phyloP scores from a whole-genome alignment of 495 filamentous ascomycete genomes.

The Aspergillus bertholletiae region DNA sequence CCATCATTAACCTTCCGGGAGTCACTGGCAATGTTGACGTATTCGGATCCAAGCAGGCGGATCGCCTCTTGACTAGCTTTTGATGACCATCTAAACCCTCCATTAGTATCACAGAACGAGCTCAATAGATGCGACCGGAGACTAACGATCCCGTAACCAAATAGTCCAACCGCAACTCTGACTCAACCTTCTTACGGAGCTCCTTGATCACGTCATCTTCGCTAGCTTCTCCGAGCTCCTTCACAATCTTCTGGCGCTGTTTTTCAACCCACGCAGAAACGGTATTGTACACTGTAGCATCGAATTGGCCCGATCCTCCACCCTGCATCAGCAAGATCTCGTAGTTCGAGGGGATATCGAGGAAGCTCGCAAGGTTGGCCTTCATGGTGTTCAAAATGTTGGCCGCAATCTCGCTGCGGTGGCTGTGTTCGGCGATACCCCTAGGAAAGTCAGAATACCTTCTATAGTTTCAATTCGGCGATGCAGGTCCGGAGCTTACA shows the following conservation, averaged over 20 bases:
- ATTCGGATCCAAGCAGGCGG: slow-evolving; percentile 67
- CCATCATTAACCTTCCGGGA: slow-evolving; percentile 65
- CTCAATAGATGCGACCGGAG: neutral
- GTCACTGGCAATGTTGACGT: slow-evolving; percentile 77
- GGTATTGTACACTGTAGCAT: slow-evolving; percentile 76
- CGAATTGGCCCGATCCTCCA: slow-evolving; percentile 81
- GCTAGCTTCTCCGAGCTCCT: slow-evolving; percentile 32
- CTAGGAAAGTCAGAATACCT: slow-evolving; percentile 11
- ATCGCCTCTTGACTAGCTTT: slow-evolving; percentile 87
- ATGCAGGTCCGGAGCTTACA: slow-evolving; percentile 49
- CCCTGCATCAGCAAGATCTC: slow-evolving; percentile 78
- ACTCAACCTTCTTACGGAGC: slow-evolving; percentile 58
- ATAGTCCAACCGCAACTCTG: slow-evolving; percentile 78
- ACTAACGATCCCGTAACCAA: slow-evolving; percentile 70
- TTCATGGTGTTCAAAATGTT: slow-evolving; percentile 66
- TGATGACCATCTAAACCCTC: slow-evolving; percentile 62
- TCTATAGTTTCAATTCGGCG: neutral
- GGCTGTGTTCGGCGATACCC: slow-evolving; percentile 73
- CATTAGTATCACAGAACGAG: slow-evolving; percentile 1
- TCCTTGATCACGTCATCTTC: slow-evolving; percentile 53
- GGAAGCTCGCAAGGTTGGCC: slow-evolving; percentile 59
- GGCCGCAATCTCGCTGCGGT: slow-evolving; percentile 74
- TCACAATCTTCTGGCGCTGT: slow-evolving; percentile 32
- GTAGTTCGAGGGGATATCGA: slow-evolving; percentile 73
- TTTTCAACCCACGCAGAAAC: slow-evolving; percentile 74